Conservation (phyloP, 768 basidiomycete species). For the Leccinum truebloodii region DNA sequence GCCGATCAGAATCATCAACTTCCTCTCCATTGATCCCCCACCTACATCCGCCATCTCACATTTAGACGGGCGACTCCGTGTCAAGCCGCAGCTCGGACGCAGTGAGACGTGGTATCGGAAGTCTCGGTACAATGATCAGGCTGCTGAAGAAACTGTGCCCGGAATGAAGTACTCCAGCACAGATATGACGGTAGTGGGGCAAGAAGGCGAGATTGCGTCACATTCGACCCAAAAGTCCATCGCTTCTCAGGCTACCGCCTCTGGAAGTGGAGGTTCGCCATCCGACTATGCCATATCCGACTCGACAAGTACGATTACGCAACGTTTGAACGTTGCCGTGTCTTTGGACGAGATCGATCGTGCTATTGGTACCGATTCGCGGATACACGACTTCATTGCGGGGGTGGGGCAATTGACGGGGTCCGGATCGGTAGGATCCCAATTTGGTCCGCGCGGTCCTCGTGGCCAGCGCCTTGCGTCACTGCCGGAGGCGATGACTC, state of each 20-base stretch:
- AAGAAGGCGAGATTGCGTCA: conserved; percentile 14
- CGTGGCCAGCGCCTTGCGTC: conserved; percentile 23
- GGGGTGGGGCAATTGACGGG: conserved; percentile 14
- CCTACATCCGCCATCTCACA: conserved; percentile 39
- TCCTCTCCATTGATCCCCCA: too few species aligned
- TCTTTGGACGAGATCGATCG: conserved; percentile 33
- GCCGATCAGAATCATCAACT: conserved; percentile 78
- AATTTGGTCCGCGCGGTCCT: conserved; percentile 20
- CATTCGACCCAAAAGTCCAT: conserved; percentile 6
- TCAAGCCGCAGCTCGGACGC: conserved; percentile 27
- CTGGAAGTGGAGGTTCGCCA: conserved; percentile 18
- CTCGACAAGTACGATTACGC: conserved; percentile 24
- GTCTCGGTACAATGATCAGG: conserved; percentile 16
- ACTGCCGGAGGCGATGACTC: conserved; percentile 14
- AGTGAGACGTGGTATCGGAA: conserved; percentile 34
- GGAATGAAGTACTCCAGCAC: conserved; percentile 33
- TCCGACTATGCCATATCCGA: conserved; percentile 31
- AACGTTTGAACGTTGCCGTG: conserved; percentile 12
- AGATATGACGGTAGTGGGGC: conserved; percentile 31
- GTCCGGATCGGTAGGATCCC: conserved; percentile 19
- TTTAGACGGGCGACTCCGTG: conserved; percentile 18
- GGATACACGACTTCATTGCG: conserved; percentile 30
- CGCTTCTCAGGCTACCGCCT: conserved; percentile 9
- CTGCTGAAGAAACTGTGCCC: conserved; percentile 28
- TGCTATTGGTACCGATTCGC: conserved; percentile 21